Conservation (phyloP, 768 basidiomycete species). For the Pisolithus tinctorius region DNA sequence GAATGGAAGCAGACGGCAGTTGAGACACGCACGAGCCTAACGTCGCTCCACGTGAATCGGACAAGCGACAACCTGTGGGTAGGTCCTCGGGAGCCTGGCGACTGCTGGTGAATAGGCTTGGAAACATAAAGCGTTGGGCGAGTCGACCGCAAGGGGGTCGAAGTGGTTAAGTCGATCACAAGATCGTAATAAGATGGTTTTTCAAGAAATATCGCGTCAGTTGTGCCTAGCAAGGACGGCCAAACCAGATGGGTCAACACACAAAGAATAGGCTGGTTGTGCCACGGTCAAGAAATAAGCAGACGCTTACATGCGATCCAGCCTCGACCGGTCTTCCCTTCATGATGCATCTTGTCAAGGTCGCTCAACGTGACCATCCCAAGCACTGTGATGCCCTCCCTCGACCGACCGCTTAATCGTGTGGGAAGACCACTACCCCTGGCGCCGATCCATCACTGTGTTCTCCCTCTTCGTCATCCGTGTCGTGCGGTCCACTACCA, state of each 20-base stretch:
- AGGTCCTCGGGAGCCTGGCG: slow-evolving; percentile 31
- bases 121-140: slow-evolving; percentile 64
- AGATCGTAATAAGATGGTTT: slow-evolving; percentile 76
- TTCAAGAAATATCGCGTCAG: slow-evolving; percentile 80
- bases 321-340: slow-evolving; percentile 54
- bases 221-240: slow-evolving; percentile 44
- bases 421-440: slow-evolving; percentile 6
- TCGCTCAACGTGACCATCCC: slow-evolving; percentile 79
- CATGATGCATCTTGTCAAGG: slow-evolving; percentile 51
- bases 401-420: slow-evolving; percentile 33
- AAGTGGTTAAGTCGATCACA: slow-evolving; percentile 71
- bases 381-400: slow-evolving; percentile 57
- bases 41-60: slow-evolving; percentile 80
- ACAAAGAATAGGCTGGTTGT: background rate
- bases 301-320: slow-evolving; percentile 73
- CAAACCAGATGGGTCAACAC: background rate
- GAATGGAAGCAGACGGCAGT: background rate
- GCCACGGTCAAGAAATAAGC: background rate
- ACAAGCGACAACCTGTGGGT: slow-evolving; percentile 54
- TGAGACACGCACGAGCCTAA: slow-evolving; percentile 50
- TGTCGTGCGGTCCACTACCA: background rate
- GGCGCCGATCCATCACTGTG: background rate
- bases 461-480: background rate
- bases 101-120: slow-evolving; percentile 31
- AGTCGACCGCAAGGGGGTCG: slow-evolving; percentile 50